Evolutionary conservation across 129 eudicot species (phyloP).

Genomic region (Pulicaria dysenterica): DNA sequence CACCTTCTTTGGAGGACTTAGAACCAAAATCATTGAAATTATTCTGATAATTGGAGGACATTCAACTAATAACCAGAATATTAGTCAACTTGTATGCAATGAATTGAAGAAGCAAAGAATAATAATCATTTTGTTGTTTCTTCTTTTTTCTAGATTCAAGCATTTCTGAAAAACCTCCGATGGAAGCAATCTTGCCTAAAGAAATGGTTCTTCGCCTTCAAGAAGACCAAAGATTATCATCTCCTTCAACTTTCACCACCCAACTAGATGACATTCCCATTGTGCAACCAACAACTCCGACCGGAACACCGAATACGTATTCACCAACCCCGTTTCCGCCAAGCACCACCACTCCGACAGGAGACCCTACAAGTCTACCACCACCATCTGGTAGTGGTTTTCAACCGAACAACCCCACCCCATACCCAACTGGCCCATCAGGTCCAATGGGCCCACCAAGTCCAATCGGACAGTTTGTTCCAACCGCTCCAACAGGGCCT

Average conservation of each 20-base stretch:
- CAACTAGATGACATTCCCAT: conserved; percentile 68
- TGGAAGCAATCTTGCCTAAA: conserved; percentile 42
- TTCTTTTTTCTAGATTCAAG: conserved; percentile 55
- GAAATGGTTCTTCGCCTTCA: conserved; percentile 30
- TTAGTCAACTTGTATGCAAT: not conserved
- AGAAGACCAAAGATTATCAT: conserved; percentile 34
- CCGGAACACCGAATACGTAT: conserved; percentile 37
- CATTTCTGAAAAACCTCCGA: conserved; percentile 41
- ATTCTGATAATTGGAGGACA: not conserved
- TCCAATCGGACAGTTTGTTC: conserved; percentile 34
- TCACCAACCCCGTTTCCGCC: conserved; percentile 37
- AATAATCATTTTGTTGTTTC: conserved; percentile 25
- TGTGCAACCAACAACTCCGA: conserved; percentile 73
- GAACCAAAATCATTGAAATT: not conserved
- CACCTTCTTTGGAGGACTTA: not conserved
- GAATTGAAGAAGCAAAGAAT: conserved; percentile 33
- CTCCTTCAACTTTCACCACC: conserved; percentile 35
- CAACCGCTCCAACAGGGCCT: conserved; percentile 36
- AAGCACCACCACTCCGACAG: conserved; percentile 58
- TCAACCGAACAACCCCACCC: conserved; percentile 41
- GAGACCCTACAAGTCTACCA: conserved; percentile 52
- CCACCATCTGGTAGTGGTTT: conserved; percentile 40
- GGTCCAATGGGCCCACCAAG: conserved; percentile 30
- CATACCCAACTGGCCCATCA: conserved; percentile 41
- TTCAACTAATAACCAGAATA: not conserved